Evolutionary conservation across 73 alveolate species (phyloP).

Genomic region (Paramecium octaurelia): DNA sequence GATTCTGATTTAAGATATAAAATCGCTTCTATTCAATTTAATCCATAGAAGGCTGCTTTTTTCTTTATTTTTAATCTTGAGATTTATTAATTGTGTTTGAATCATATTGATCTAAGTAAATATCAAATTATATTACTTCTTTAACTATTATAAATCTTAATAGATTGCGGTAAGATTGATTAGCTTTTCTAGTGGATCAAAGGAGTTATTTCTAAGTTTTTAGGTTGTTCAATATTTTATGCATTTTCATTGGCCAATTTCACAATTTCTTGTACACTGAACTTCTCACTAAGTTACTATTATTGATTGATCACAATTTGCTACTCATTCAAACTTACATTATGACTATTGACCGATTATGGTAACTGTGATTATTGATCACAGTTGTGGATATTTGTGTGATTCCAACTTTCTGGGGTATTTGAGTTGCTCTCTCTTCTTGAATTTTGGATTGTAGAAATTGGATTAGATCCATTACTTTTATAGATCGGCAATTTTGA

Average conservation of each 20-base stretch:
- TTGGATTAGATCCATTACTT: conserved; percentile 36
- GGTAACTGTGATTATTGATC: background rate
- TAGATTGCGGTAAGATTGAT: background rate
- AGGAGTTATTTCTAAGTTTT: background rate
- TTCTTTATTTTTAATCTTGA: background rate
- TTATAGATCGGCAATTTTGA: background rate
- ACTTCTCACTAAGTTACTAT: background rate
- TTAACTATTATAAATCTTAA: background rate
- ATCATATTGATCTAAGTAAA: background rate
- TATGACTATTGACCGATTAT: background rate
- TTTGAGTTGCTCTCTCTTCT: conserved; percentile 19
- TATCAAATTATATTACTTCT: background rate
- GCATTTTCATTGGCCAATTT: background rate
- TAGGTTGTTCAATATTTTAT: background rate
- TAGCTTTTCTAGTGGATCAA: background rate
- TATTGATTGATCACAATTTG: background rate
- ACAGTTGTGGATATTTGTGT: background rate
- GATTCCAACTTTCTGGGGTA: conserved; percentile 50
- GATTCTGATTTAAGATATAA: background rate
- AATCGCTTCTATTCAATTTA: background rate
- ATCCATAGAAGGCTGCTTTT: conserved; percentile 1
- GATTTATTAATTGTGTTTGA: background rate
- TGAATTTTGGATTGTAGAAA: background rate
- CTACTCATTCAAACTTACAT: conserved; percentile 2
- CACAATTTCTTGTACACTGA: background rate